Percentiles rank a stretch among this genome's conserved stretches.
phyloP scores from a whole-genome alignment of 495 filamentous ascomycete genomes.

The Podospora anserina region DNA sequence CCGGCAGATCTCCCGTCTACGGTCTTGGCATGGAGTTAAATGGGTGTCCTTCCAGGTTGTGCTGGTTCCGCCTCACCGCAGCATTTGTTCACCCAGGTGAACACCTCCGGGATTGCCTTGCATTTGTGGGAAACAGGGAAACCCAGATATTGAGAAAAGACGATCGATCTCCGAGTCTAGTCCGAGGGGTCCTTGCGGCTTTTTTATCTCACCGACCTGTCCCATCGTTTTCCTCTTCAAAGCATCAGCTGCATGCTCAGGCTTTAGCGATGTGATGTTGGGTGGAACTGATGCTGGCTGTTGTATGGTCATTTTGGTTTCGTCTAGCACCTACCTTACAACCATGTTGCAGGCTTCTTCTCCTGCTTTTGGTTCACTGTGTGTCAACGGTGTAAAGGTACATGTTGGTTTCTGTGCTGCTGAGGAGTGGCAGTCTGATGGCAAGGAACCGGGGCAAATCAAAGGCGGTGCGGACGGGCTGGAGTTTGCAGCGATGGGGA shows the following conservation, averaged over 20 bases:
- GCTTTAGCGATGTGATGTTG: background rate
- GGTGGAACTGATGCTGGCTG: background rate
- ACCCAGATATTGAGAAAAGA: background rate
- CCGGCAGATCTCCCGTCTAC: constrained; percentile 17
- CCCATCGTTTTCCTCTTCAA: background rate
- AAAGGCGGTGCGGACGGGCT: background rate
- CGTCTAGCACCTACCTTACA: background rate
- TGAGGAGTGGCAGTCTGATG: background rate
- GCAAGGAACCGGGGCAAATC: background rate
- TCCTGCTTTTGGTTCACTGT: too few species aligned
- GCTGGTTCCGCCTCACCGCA: background rate
- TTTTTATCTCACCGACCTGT: background rate
- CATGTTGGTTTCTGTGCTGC: background rate
- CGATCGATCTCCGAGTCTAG: constrained; percentile 3
- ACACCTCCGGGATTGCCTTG: background rate
- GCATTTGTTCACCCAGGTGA: background rate
- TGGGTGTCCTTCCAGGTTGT: background rate
- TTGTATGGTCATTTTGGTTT: background rate
- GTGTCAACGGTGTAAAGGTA: too few species aligned
- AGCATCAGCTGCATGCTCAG: background rate
- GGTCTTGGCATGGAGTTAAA: background rate
- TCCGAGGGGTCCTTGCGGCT: constrained; percentile 7
- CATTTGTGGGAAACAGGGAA: background rate
- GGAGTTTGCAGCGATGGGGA: background rate
- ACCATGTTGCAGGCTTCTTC: background rate